Evolutionary conservation across 495 filamentous ascomycete species (phyloP).

Genomic region (Tuber brumale): DNA sequence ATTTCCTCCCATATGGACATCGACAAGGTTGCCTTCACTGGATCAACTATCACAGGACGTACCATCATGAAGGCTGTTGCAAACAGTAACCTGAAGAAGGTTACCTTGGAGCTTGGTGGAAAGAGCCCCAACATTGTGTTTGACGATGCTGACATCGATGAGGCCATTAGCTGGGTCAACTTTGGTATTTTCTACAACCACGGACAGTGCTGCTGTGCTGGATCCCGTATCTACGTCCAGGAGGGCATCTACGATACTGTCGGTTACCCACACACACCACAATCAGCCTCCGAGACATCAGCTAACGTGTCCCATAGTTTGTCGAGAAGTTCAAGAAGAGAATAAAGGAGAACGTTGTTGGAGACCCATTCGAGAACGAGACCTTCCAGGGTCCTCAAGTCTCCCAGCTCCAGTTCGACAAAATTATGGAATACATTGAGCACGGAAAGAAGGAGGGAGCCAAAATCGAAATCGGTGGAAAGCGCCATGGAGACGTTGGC

Average conservation of each 20-base stretch:
- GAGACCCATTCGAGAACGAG: conserved; percentile 76
- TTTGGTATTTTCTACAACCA: conserved; percentile 99
- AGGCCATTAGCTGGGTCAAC: conserved; percentile 97
- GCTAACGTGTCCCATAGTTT: conserved; percentile 52
- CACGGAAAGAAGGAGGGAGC: conserved; percentile 81
- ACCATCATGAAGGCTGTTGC: conserved; percentile 94
- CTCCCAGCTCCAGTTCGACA: conserved; percentile 89
- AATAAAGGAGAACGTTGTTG: conserved; percentile 73
- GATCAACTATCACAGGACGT: conserved; percentile 84
- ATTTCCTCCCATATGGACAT: conserved; percentile 92
- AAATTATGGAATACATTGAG: conserved; percentile 97
- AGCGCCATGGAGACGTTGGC: conserved; percentile 79
- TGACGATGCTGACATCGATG: conserved; percentile 89
- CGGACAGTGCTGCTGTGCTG: conserved; percentile 96
- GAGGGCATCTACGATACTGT: conserved; percentile 80
- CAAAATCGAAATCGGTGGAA: conserved; percentile 75
- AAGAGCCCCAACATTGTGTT: conserved; percentile 99
- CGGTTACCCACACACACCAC: neutral
- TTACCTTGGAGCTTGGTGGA: conserved; percentile 95
- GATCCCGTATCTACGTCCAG: conserved; percentile 92
- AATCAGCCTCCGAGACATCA: neutral
- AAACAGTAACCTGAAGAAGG: conserved; percentile 94
- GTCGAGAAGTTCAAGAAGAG: conserved; percentile 80
- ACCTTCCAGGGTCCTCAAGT: conserved; percentile 99
- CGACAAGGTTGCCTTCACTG: conserved; percentile 98